Conservation (phyloP, 1,284 basidiomycete genomes). For the Caloboletus inedulis region DNA sequence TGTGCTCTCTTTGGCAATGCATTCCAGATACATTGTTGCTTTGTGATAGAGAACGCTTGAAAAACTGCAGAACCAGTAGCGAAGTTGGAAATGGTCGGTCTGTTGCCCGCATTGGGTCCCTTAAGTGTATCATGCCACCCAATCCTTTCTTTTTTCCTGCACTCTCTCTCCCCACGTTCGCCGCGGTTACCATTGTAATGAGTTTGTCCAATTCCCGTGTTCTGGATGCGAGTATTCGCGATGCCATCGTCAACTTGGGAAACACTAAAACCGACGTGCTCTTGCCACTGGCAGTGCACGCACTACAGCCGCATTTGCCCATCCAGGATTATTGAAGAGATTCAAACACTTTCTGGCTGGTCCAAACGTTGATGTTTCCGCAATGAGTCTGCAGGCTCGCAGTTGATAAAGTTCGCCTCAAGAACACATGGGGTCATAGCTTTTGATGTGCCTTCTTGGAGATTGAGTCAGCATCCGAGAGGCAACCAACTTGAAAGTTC, state of each 20-base stretch:
- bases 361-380: too few relatives aligned
- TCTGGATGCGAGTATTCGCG: constrained; percentile 15
- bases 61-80: constrained; percentile 12
- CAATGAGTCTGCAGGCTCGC: too few relatives aligned
- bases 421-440: too few relatives aligned
- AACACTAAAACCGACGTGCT: constrained; percentile 57
- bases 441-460: too few relatives aligned
- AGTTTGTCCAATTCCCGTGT: constrained; percentile 49
- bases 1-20: background rate
- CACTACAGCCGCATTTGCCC: constrained; percentile 50
- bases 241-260: constrained; percentile 10
- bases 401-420: too few relatives aligned
- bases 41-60: constrained; percentile 9
- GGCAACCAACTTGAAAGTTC: too few relatives aligned
- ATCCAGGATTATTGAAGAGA: too few relatives aligned
- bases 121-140: background rate
- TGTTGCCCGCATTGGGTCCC: constrained; percentile 15
- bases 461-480: too few relatives aligned
- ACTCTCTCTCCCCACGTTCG: background rate
- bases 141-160: background rate
- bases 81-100: constrained; percentile 11
- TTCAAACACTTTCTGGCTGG: too few relatives aligned
- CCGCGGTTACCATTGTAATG: constrained; percentile 16
- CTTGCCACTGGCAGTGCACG: constrained; percentile 50
- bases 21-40: background rate